Evolutionary conservation across 1,284 basidiomycete genomes (phyloP).

Genomic region (Ganoderma sp.): DNA sequence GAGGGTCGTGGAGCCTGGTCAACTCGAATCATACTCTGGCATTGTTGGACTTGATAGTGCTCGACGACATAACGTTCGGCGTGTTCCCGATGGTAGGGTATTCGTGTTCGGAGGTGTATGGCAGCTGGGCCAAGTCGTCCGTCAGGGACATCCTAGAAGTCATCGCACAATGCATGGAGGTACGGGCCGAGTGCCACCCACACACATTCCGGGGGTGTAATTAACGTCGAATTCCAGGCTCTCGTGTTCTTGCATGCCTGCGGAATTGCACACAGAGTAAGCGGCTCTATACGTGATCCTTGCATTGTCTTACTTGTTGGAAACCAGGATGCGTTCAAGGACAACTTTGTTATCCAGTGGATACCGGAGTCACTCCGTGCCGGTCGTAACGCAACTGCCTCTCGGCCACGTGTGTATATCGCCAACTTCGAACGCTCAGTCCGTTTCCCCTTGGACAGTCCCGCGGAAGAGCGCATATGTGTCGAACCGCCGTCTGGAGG

Average conservation of each 20-base stretch:
- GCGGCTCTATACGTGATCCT: neutral
- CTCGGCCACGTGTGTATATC: constrained; percentile 22
- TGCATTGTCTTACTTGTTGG: neutral
- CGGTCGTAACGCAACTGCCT: neutral
- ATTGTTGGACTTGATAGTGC: constrained; percentile 35
- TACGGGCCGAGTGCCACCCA: neutral
- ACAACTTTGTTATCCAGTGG: constrained; percentile 28
- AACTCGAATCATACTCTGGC: constrained; percentile 22
- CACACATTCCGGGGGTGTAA: neutral
- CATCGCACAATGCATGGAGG: constrained; percentile 40
- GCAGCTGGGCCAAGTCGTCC: constrained; percentile 36
- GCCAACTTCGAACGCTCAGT: constrained; percentile 24
- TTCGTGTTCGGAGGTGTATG: constrained; percentile 22
- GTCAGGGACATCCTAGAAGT: constrained; percentile 41
- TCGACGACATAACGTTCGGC: constrained; percentile 41
- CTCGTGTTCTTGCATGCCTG: constrained; percentile 13
- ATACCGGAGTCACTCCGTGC: constrained; percentile 15
- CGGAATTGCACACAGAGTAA: constrained; percentile 16
- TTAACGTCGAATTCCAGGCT: neutral
- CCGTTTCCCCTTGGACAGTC: constrained; percentile 18
- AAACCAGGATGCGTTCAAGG: constrained; percentile 24
- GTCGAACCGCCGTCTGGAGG: constrained; percentile 9
- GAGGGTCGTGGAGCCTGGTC: constrained; percentile 7
- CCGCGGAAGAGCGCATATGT: constrained; percentile 22
- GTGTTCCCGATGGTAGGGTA: constrained; percentile 39